Conservation (phyloP, 108 stramenopile genomes). For the Hondaea fermentalgiana region DNA sequence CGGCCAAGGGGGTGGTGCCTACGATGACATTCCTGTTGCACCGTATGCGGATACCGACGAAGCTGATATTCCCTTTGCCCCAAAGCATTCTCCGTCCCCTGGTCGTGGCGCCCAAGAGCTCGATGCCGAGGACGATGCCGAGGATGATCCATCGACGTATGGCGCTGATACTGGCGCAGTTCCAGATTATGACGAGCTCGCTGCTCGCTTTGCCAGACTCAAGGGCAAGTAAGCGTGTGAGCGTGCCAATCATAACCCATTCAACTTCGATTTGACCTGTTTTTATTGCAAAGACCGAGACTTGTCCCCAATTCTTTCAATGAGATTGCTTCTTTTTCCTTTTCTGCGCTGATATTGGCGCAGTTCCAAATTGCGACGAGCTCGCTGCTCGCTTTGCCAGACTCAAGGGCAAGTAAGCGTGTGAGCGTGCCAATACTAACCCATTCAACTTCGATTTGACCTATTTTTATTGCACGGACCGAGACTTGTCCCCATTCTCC, state of each 20-base stretch:
- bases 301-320: no score
- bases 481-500: no score
- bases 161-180: not conserved
- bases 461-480: no score
- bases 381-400: not conserved
- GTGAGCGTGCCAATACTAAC: no score
- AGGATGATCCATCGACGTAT: not conserved
- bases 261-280: no score
- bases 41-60: not conserved
- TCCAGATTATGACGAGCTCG: slow-evolving; percentile 4
- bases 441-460: no score
- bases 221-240: not conserved
- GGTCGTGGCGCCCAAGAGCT: not conserved
- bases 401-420: not conserved
- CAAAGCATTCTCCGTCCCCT: not conserved
- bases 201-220: not conserved
- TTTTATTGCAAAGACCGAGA: no score
- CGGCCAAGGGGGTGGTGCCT: not conserved
- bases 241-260: no score
- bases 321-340: no score
- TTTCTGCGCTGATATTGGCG: not conserved
- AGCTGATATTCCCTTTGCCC: not conserved
- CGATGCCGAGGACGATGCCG: not conserved
- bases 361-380: not conserved
- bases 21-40: not conserved